phyloP scores from a whole-genome alignment of 768 basidiomycete genomes.

The Boletus sensibilis region DNA sequence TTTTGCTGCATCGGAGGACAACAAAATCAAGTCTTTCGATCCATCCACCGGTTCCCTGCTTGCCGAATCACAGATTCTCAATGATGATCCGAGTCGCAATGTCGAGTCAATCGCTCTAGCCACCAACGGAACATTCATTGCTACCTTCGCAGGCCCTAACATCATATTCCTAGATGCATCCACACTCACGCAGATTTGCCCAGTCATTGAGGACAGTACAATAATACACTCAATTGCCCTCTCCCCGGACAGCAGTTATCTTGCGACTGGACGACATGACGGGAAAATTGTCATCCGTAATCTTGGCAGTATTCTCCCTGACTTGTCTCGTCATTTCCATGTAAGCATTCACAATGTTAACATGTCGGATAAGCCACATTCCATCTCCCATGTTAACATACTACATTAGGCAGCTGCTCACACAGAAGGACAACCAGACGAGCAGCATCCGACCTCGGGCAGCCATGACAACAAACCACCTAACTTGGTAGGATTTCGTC shows the following conservation, averaged over 20 bases:
- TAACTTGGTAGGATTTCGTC: no score
- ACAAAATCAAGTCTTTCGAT: not conserved
- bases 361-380: not conserved
- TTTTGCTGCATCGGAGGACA: not conserved
- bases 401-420: not conserved
- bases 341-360: not conserved
- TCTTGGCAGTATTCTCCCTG: not conserved
- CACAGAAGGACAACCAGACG: not conserved
- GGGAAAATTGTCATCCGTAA: not conserved
- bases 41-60: not conserved
- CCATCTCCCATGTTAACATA: not conserved
- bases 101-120: not conserved
- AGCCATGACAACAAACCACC: no score
- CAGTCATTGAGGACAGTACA: not conserved
- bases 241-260: not conserved
- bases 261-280: not conserved
- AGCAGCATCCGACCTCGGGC: no score
- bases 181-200: not conserved
- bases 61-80: not conserved
- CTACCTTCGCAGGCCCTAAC: not conserved
- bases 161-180: not conserved
- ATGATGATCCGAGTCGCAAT: not conserved
- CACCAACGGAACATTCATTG: not conserved
- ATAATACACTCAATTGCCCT: not conserved
- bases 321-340: not conserved